These are phyloP conservation scores for Pleurotus tuber-regium DNA, from an alignment of 768 basidiomycete genomes.

Conservation along the genomic window DNA sequence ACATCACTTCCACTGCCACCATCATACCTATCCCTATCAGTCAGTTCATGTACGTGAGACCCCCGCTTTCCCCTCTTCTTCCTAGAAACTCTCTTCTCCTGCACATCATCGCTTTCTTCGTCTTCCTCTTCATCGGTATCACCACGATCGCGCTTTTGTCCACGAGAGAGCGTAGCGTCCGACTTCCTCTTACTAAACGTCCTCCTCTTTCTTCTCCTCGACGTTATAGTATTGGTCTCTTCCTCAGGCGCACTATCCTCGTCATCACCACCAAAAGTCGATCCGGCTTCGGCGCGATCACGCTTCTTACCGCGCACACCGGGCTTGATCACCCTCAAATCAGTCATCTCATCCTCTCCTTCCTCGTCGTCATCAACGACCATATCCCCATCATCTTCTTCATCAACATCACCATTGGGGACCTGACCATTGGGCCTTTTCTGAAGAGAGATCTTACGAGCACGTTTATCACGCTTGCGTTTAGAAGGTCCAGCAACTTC, in stretches of 20 bases:
- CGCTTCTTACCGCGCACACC: conserved; percentile 73
- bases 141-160: conserved; percentile 68
- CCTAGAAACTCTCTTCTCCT: conserved; percentile 38
- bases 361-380: conserved; percentile 45
- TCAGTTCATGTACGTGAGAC: conserved; percentile 4
- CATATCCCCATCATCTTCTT: conserved; percentile 37
- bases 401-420: conserved; percentile 18
- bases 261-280: conserved; percentile 66
- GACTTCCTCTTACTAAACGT: conserved; percentile 52
- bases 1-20: conserved; percentile 36
- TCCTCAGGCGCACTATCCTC: conserved; percentile 41
- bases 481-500: conserved; percentile 32
- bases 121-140: conserved; percentile 31
- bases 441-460: conserved; percentile 34
- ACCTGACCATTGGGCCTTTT: conserved; percentile 3
- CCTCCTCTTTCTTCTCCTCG: conserved; percentile 55
- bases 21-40: background rate
- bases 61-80: conserved; percentile 18
- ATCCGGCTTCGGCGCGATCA: conserved; percentile 70
- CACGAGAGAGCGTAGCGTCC: conserved; percentile 40
- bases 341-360: conserved; percentile 36
- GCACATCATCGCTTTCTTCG: conserved; percentile 18
- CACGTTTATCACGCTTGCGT: conserved; percentile 48
- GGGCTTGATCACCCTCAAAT: conserved; percentile 35
- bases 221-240: conserved; percentile 37